These are phyloP conservation scores for Aspergillus ellipticus DNA, from an alignment of 495 filamentous ascomycete species.

Conservation along the genomic window DNA sequence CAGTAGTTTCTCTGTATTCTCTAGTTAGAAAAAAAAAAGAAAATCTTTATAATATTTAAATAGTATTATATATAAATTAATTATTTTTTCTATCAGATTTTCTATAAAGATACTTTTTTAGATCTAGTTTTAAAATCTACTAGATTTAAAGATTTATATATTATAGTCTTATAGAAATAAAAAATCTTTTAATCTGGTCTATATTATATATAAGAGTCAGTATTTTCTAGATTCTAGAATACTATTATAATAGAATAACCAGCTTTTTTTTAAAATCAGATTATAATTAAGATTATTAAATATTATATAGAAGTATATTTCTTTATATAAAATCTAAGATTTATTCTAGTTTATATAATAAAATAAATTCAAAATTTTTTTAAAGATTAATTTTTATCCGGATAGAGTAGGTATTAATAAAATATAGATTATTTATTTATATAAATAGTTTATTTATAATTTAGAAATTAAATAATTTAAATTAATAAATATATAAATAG, in stretches of 20 bases:
- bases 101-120: neutral
- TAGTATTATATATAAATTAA: neutral
- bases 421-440: neutral
- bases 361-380: neutral
- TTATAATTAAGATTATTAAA: constrained; percentile 4
- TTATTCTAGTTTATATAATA: neutral
- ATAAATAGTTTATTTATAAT: constrained; percentile 4
- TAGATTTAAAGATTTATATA: neutral
- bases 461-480: constrained; percentile 1
- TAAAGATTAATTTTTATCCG: neutral
- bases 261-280: constrained; percentile 3
- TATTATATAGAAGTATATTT: neutral
- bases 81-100: neutral
- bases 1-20: constrained; percentile 1
- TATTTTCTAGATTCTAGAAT: neutral
- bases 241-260: neutral
- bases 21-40: no score
- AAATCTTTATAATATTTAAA: neutral
- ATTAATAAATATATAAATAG: constrained; percentile 1
- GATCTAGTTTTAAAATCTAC: neutral
- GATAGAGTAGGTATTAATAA: neutral
- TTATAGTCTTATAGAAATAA: constrained; percentile 1
- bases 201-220: neutral
- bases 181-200: neutral
- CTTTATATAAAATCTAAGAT: constrained; percentile 1